phyloP scores from a whole-genome alignment of 1,139 yeast genomes.

The Hyphopichia burtonii region DNA sequence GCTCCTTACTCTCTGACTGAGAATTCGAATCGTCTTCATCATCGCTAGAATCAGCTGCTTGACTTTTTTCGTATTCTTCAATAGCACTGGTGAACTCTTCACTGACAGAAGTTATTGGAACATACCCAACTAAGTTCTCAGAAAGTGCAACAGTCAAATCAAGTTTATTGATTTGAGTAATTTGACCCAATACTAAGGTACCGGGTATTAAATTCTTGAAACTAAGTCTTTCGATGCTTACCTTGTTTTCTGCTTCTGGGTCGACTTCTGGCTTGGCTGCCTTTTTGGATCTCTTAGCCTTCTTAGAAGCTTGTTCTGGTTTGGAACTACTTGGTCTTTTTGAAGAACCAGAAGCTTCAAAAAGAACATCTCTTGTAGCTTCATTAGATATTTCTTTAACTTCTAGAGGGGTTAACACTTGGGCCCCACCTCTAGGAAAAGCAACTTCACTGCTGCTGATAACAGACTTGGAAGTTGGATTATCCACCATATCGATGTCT shows the following conservation, averaged over 20 bases:
- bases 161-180: conserved; percentile 55
- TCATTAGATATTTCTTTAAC: conserved; percentile 91
- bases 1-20: conserved; percentile 16
- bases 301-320: conserved; percentile 25
- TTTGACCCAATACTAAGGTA: conserved; percentile 72
- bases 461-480: conserved; percentile 9
- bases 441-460: conserved; percentile 59
- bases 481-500: neutral
- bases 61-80: conserved; percentile 46
- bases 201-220: conserved; percentile 69
- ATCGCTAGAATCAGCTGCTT: conserved; percentile 44
- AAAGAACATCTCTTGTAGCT: conserved; percentile 83
- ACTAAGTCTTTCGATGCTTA: conserved; percentile 57
- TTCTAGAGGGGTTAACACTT: conserved; percentile 84
- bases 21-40: conserved; percentile 28
- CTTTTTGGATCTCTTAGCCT: conserved; percentile 34
- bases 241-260: conserved; percentile 24
- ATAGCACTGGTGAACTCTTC: conserved; percentile 57
- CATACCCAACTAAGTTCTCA: conserved; percentile 79
- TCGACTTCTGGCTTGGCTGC: conserved; percentile 15
- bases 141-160: conserved; percentile 74
- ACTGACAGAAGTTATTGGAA: conserved; percentile 75
- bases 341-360: conserved; percentile 36
- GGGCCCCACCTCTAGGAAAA: conserved; percentile 95
- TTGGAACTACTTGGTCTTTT: conserved; percentile 30